Evolutionary conservation across 352 stramenopile genomes (phyloP).

Genomic region (Globisporangium heterothallicum): DNA sequence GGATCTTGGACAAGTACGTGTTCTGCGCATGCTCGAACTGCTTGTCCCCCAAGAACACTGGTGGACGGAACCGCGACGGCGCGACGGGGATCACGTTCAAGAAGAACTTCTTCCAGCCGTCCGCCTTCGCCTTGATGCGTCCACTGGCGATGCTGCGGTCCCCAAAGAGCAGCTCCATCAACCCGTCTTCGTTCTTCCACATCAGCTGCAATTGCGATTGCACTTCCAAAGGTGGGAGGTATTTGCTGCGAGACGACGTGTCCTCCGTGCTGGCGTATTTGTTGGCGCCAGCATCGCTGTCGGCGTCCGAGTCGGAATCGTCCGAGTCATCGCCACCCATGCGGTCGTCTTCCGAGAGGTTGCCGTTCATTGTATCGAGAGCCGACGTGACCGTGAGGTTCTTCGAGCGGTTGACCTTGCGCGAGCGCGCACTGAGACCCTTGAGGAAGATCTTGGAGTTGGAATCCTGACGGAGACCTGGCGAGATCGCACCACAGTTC

Average conservation of each 20-base stretch:
- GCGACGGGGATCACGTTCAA: slow-evolving; percentile 95
- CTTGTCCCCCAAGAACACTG: slow-evolving; percentile 93
- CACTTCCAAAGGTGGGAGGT: slow-evolving; percentile 93
- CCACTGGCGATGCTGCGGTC: slow-evolving; percentile 68
- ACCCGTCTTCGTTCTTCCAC: slow-evolving; percentile 90
- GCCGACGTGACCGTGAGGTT: slow-evolving; percentile 78
- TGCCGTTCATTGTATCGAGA: slow-evolving; percentile 75
- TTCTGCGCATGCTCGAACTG: slow-evolving; percentile 98
- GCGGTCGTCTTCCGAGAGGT: slow-evolving; percentile 38
- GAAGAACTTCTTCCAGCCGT: slow-evolving; percentile 95
- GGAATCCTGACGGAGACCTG: slow-evolving; percentile 95
- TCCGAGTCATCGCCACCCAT: slow-evolving; percentile 44
- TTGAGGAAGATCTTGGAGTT: slow-evolving; percentile 98
- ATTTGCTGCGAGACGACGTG: slow-evolving; percentile 83
- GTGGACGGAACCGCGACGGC: slow-evolving; percentile 97
- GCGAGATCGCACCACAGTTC: slow-evolving; percentile 95
- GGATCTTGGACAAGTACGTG: slow-evolving; percentile 92
- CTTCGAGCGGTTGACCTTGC: slow-evolving; percentile 80
- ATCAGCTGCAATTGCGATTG: slow-evolving; percentile 94
- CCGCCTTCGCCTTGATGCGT: slow-evolving; percentile 25
- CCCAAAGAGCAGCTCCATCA: slow-evolving; percentile 93
- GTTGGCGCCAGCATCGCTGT: slow-evolving; percentile 31
- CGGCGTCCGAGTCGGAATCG: slow-evolving; percentile 77
- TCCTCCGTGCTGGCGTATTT: slow-evolving; percentile 60
- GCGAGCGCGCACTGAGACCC: slow-evolving; percentile 67